phyloP scores from a whole-genome alignment of 495 filamentous ascomycete genomes.

The Penicillium mononematosum region DNA sequence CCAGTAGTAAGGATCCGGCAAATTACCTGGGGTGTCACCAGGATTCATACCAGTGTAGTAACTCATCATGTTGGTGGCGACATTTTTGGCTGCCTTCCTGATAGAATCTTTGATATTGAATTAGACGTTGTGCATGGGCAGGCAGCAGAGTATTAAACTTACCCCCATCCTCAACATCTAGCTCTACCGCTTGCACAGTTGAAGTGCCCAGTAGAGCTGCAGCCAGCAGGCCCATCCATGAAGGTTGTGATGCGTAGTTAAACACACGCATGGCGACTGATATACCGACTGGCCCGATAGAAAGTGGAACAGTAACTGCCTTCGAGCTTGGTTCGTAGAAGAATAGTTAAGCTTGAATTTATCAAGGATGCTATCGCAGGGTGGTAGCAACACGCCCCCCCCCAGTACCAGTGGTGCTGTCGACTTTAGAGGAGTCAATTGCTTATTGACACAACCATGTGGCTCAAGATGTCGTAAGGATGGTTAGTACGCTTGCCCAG shows the following conservation, averaged over 20 bases:
- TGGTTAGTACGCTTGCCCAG: background rate
- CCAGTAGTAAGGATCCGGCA: conserved; percentile 79
- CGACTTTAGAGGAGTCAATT: background rate
- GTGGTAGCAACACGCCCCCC: background rate
- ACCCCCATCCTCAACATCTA: conserved; percentile 28
- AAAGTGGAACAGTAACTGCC: background rate
- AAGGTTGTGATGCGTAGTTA: conserved; percentile 12
- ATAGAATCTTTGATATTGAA: conserved; percentile 40
- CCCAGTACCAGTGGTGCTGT: background rate
- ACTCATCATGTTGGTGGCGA: conserved; percentile 50
- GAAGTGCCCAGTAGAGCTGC: conserved; percentile 19
- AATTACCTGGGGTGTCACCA: conserved; percentile 68
- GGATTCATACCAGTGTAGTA: conserved; percentile 72
- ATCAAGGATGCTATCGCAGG: background rate
- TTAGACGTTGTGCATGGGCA: background rate
- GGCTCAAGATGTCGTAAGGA: background rate
- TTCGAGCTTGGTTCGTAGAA: background rate
- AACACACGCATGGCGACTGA: conserved; percentile 14
- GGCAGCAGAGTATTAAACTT: background rate
- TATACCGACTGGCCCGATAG: background rate
- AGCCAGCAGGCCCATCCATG: conserved; percentile 24
- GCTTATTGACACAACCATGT: no score
- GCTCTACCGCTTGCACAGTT: conserved; percentile 21
- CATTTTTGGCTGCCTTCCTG: conserved; percentile 42
- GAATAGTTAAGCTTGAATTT: background rate